Percentiles rank a stretch among this genome's conserved stretches.
Conservation (phyloP, 1,284 basidiomycete species). For the Rhodotorula sp. region DNA sequence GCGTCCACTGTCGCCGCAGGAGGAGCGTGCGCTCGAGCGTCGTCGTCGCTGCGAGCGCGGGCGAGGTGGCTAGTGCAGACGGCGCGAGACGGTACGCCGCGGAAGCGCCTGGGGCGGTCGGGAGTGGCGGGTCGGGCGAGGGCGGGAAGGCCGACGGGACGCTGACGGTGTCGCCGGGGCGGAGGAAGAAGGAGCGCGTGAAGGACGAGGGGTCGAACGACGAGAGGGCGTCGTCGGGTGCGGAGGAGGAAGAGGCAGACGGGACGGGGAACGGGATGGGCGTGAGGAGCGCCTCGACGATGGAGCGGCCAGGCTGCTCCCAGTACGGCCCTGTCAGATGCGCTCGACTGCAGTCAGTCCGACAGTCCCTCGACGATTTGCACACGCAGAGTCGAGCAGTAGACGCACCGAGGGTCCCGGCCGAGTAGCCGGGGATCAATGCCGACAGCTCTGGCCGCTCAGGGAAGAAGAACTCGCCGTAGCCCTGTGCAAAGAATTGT, state of each 20-base stretch:
- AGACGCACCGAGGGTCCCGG: conserved; percentile 53
- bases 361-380: conserved; percentile 36
- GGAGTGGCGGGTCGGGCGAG: not conserved
- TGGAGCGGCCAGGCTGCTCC: conserved; percentile 74
- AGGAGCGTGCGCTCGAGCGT: conserved; percentile 50
- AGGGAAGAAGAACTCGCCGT: conserved; percentile 73
- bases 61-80: not conserved
- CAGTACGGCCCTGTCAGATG: conserved; percentile 65
- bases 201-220: conserved; percentile 18
- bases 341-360: not conserved
- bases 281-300: conserved; percentile 70
- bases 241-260: conserved; percentile 45
- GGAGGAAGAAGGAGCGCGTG: conserved; percentile 18
- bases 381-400: no score
- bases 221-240: conserved; percentile 46
- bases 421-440: conserved; percentile 64
- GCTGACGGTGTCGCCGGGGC: not conserved
- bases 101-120: not conserved
- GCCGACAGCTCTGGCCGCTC: conserved; percentile 61
- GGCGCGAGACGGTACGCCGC: not conserved
- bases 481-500: conserved; percentile 58
- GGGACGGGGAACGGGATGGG: conserved; percentile 64
- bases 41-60: not conserved
- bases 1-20: conserved; percentile 59
- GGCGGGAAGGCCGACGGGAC: not conserved